Evolutionary conservation across 352 stramenopile genomes (phyloP).

Genomic region (Peronosclerospora sorghi): DNA sequence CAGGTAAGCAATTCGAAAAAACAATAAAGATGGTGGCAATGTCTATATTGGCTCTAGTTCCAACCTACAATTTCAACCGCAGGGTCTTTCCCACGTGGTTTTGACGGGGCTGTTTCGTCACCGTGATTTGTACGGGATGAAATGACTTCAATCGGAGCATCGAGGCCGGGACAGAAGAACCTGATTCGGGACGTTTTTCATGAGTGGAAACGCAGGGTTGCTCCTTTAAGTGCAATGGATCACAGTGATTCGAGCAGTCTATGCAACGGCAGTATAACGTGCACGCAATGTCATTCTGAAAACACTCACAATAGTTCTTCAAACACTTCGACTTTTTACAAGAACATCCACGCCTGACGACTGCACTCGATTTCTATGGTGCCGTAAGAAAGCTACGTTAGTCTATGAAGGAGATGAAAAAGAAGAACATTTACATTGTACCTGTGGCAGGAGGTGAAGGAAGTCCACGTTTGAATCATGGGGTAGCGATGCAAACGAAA

Average conservation of each 20-base stretch:
- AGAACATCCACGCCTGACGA: slow-evolving; percentile 83
- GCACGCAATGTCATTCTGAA: slow-evolving; percentile 87
- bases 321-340: slow-evolving; percentile 96
- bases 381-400: background rate
- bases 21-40: too few relatives aligned
- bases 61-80: slow-evolving; percentile 32
- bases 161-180: background rate
- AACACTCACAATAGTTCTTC: slow-evolving; percentile 99
- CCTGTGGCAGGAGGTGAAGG: slow-evolving; percentile 57
- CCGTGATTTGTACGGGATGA: slow-evolving; percentile 48
- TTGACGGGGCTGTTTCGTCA: slow-evolving; percentile 60
- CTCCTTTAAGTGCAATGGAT: slow-evolving; percentile 19
- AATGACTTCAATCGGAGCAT: slow-evolving; percentile 18
- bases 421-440: slow-evolving; percentile 5
- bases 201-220: slow-evolving; percentile 8
- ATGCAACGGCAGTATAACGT: slow-evolving; percentile 89
- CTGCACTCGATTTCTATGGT: slow-evolving; percentile 64
- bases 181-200: slow-evolving; percentile 3
- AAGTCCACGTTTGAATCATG: slow-evolving; percentile 31
- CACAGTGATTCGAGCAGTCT: slow-evolving; percentile 88
- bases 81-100: slow-evolving; percentile 53
- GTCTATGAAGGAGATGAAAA: background rate
- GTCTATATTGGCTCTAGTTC: background rate
- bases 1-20: too few relatives aligned
- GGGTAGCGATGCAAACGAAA: slow-evolving; percentile 44